These are phyloP conservation scores for Schwanniomyces yamadae DNA, from an alignment of 805 yeast species.

Conservation along the genomic window DNA sequence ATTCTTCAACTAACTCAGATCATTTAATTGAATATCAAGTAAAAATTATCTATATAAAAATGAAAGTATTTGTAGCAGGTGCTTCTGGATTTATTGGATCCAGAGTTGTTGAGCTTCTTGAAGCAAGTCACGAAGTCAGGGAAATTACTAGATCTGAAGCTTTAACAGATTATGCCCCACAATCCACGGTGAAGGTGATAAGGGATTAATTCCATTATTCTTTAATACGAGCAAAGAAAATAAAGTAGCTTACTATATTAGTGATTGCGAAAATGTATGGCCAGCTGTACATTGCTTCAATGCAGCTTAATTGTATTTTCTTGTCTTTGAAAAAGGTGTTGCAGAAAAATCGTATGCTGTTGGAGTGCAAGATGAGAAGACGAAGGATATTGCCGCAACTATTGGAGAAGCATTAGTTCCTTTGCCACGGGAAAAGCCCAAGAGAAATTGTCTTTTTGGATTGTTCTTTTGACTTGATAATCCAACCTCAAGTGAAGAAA, in stretches of 20 bases:
- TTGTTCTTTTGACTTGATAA: conserved; percentile 4
- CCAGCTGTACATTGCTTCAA: conserved; percentile 29
- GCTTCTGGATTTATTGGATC: conserved; percentile 35
- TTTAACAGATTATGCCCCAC: conserved; percentile 29
- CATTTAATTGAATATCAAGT: too few relatives aligned
- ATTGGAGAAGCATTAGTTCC: conserved; percentile 18
- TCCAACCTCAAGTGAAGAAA: conserved; percentile 13
- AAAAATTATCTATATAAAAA: too few relatives aligned
- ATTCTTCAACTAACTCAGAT: too few relatives aligned
- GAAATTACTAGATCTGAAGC: conserved; percentile 32
- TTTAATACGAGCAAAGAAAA: conserved; percentile 26
- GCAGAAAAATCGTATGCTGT: conserved; percentile 9
- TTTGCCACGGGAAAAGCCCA: conserved; percentile 13
- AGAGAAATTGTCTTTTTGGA: conserved; percentile 11
- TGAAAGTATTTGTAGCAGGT: conserved; percentile 35
- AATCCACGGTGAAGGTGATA: conserved; percentile 32
- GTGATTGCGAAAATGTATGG: conserved; percentile 32
- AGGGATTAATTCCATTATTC: conserved; percentile 21
- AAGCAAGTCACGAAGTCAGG: conserved; percentile 22
- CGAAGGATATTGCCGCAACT: conserved; percentile 24
- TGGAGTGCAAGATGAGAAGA: conserved; percentile 14
- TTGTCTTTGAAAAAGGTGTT: conserved; percentile 10
- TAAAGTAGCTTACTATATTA: conserved; percentile 33
- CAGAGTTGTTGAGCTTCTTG: conserved; percentile 16
- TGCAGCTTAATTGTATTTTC: conserved; percentile 26